phyloP scores from a whole-genome alignment of 495 filamentous ascomycete species.

The Terfezia claveryi region DNA sequence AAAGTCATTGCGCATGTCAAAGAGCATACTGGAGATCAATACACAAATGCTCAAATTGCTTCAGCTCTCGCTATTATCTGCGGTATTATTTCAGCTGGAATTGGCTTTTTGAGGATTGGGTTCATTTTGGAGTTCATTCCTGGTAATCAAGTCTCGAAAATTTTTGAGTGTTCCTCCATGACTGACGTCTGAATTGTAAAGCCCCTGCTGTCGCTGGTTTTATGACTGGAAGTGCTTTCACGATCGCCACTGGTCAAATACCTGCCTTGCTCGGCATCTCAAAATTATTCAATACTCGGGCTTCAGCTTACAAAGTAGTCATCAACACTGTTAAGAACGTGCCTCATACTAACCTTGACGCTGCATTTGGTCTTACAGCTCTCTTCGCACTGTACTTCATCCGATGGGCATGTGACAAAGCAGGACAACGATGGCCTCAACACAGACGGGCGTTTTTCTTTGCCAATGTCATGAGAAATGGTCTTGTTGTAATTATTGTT shows the following conservation, averaged over 20 bases:
- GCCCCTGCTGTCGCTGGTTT: constrained; percentile 28
- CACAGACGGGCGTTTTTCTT: constrained; percentile 15
- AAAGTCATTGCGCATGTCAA: constrained; percentile 18
- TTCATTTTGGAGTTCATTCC: constrained; percentile 34
- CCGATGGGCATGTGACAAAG: constrained; percentile 24
- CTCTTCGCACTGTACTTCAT: constrained; percentile 29
- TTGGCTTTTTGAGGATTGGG: constrained; percentile 29
- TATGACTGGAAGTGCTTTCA: constrained; percentile 33
- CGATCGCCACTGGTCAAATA: constrained; percentile 30
- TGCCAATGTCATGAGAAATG: constrained; percentile 14
- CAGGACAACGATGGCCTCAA: constrained; percentile 23
- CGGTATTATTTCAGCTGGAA: constrained; percentile 25
- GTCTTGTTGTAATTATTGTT: constrained; percentile 14
- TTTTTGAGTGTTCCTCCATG: too few relatives aligned
- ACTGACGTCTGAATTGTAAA: neutral
- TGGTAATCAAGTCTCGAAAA: constrained; percentile 7
- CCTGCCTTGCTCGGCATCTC: constrained; percentile 27
- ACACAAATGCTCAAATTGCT: constrained; percentile 23
- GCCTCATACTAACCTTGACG: constrained; percentile 26
- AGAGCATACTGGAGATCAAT: constrained; percentile 8
- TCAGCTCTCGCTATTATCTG: constrained; percentile 27
- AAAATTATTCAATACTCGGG: constrained; percentile 27
- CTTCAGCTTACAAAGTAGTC: constrained; percentile 28
- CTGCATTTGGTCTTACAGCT: constrained; percentile 30
- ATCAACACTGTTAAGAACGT: constrained; percentile 31